Conservation (phyloP, 2,329 filamentous ascomycete genomes). For the Phyllosticta citrichinensis region DNA sequence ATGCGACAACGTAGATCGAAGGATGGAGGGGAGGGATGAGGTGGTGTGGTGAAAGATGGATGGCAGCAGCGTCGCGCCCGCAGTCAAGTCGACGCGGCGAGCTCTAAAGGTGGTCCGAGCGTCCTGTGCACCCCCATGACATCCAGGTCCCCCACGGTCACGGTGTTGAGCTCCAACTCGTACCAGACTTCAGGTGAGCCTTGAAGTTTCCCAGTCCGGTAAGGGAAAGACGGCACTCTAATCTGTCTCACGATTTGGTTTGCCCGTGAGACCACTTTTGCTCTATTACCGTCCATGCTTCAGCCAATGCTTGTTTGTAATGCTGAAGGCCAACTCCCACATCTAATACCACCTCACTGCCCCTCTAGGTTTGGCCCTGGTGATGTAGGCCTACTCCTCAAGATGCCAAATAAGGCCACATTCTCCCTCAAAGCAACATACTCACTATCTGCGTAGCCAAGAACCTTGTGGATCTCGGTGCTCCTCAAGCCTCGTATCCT, state of each 20-base stretch:
- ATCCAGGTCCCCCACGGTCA: no score
- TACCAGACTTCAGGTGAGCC: no score
- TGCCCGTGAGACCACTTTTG: no score
- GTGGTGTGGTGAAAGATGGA: not conserved
- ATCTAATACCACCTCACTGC: conserved; percentile 12
- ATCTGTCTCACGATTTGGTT: not conserved
- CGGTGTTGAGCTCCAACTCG: no score
- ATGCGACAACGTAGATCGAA: not conserved
- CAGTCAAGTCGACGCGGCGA: conserved; percentile 1
- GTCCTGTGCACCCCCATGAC: not conserved
- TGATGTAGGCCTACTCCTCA: conserved; percentile 29
- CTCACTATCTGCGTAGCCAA: conserved; percentile 91
- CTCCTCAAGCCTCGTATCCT: conserved; percentile 79
- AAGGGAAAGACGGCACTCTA: not conserved
- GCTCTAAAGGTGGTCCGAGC: conserved; percentile 1
- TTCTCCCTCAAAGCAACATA: conserved; percentile 87
- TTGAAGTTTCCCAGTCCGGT: no score
- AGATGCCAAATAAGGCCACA: conserved; percentile 57
- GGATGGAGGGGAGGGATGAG: not conserved
- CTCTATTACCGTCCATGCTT: no score
- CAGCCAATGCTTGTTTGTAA: not conserved
- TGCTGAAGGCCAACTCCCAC: not conserved
- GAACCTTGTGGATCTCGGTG: conserved; percentile 63
- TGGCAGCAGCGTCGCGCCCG: conserved; percentile 2
- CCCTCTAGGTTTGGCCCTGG: conserved; percentile 15